phyloP scores from a whole-genome alignment of 75 land plant species.

The Picea glauca region DNA sequence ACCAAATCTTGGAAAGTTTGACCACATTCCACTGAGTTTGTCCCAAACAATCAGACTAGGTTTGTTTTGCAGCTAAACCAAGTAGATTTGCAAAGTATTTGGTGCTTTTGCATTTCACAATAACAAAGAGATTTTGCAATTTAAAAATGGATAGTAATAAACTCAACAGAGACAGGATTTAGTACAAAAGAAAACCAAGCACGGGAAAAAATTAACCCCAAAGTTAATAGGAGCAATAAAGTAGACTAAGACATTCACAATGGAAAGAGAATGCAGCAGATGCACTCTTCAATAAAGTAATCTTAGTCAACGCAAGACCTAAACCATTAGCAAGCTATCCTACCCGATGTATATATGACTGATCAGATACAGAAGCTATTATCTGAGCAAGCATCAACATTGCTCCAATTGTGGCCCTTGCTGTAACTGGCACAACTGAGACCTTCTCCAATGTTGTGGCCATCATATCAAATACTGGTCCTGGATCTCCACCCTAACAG shows the following conservation, averaged over 20 bases:
- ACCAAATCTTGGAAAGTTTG: no score
- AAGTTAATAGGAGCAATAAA: background rate
- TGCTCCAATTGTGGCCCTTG: slow-evolving; percentile 71
- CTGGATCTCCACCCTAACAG: slow-evolving; percentile 60
- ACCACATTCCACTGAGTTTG: no score
- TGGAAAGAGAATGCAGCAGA: background rate
- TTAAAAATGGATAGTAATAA: no score
- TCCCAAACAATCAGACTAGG: no score
- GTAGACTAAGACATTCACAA: background rate
- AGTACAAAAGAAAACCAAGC: background rate
- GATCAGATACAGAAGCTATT: slow-evolving; percentile 36
- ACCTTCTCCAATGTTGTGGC: slow-evolving; percentile 76
- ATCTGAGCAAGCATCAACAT: slow-evolving; percentile 72
- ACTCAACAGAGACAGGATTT: background rate
- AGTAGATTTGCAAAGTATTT: no score
- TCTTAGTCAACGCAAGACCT: background rate
- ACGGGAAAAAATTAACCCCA: background rate
- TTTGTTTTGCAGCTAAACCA: no score
- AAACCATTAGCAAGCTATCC: background rate
- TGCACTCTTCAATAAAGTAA: background rate
- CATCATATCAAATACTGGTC: slow-evolving; percentile 79
- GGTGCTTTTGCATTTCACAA: no score
- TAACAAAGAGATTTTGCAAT: no score
- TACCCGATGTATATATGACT: slow-evolving; percentile 34
- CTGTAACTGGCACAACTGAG: slow-evolving; percentile 41